phyloP scores from a whole-genome alignment of 2,329 filamentous ascomycete species.

The Penicillium expansum region DNA sequence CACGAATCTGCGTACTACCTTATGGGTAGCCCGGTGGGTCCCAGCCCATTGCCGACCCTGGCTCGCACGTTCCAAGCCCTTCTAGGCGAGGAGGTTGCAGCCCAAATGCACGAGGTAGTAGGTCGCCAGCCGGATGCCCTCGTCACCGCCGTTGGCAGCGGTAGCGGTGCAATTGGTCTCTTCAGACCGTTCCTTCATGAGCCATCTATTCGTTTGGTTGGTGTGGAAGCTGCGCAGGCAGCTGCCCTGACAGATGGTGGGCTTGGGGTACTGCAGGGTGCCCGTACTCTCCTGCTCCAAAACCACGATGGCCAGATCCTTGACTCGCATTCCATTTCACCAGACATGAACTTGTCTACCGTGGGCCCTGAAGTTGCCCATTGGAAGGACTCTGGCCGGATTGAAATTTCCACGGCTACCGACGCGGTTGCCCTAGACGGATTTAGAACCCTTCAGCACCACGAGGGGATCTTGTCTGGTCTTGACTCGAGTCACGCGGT shows the following conservation, averaged over 20 bases:
- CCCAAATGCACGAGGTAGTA: constrained; percentile 18
- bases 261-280: constrained; percentile 25
- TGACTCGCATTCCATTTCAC: constrained; percentile 25
- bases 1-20: constrained; percentile 26
- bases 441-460: constrained; percentile 24
- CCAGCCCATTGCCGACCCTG: constrained; percentile 23
- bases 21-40: constrained; percentile 26
- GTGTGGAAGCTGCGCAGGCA: constrained; percentile 20
- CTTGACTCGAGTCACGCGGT: constrained; percentile 29
- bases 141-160: constrained; percentile 24
- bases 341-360: constrained; percentile 25
- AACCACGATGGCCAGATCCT: constrained; percentile 22
- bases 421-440: constrained; percentile 28
- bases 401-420: constrained; percentile 26
- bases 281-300: constrained; percentile 25
- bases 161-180: constrained; percentile 22
- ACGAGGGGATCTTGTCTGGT: constrained; percentile 22
- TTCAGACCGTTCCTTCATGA: constrained; percentile 23
- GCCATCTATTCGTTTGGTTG: constrained; percentile 12
- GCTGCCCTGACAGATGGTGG: constrained; percentile 20
- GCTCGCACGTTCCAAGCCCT: constrained; percentile 26
- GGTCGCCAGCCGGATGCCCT: constrained; percentile 23
- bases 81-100: constrained; percentile 26
- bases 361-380: constrained; percentile 25
- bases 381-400: constrained; percentile 24